These are phyloP conservation scores for Bonia amplexicaulis DNA, from an alignment of 176 grass and related monocot genomes.

Conservation along the genomic window DNA sequence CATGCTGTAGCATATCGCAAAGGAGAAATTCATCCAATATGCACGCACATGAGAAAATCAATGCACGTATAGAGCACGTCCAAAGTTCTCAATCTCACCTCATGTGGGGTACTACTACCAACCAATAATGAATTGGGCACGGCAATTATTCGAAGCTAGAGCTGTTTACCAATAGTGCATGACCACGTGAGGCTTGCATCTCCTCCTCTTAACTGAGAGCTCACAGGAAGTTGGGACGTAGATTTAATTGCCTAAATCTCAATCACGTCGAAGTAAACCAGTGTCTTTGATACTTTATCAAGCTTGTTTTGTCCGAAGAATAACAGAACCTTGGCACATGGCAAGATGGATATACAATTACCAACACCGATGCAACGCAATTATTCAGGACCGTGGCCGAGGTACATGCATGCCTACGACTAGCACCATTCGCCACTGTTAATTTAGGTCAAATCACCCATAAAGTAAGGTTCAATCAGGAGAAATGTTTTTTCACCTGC, in stretches of 20 bases:
- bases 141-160: too few relatives aligned
- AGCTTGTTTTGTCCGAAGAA: not conserved
- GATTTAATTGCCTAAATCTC: not conserved
- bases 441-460: not conserved
- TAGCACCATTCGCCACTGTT: not conserved
- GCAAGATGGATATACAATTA: not conserved
- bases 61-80: not conserved
- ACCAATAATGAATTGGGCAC: too few relatives aligned
- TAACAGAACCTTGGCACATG: not conserved
- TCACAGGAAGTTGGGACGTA: not conserved
- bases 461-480: not conserved
- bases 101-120: too few relatives aligned
- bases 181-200: not conserved
- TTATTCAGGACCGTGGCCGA: not conserved
- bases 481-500: not conserved
- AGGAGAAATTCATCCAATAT: too few relatives aligned
- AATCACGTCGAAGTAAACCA: not conserved
- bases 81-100: not conserved
- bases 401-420: not conserved
- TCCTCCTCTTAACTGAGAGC: not conserved
- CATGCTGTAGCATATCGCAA: not conserved
- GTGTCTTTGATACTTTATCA: not conserved
- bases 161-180: too few relatives aligned
- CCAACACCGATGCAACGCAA: not conserved
- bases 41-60: too few relatives aligned